phyloP scores from a whole-genome alignment of 305 asterid species.

The Ajuga reptans region DNA sequence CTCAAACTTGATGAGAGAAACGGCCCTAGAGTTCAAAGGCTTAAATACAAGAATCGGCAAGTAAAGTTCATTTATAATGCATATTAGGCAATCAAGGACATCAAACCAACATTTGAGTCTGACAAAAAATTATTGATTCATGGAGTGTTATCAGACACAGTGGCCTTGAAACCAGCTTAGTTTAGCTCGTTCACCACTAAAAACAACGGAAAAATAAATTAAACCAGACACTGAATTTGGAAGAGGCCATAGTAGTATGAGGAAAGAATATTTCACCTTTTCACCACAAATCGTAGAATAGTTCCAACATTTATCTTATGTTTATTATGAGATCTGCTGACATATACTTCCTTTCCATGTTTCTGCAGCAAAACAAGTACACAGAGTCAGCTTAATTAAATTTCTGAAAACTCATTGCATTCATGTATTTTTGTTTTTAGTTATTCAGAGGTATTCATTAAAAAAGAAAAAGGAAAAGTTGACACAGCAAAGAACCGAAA shows the following conservation, averaged over 20 bases:
- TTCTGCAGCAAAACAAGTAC: slow-evolving; percentile 25
- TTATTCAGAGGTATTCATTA: no score
- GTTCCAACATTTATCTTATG: slow-evolving; percentile 68
- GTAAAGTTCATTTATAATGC: neutral
- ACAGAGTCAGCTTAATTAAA: neutral
- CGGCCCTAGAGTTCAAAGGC: neutral
- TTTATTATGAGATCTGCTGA: slow-evolving; percentile 46
- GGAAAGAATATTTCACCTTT: slow-evolving; percentile 41
- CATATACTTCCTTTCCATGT: slow-evolving; percentile 48
- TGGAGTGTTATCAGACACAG: neutral
- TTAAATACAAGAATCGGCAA: neutral
- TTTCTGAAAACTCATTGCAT: neutral
- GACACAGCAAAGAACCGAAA: no score
- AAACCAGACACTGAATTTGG: neutral
- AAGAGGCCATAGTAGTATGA: neutral
- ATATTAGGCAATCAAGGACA: neutral
- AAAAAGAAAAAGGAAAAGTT: no score
- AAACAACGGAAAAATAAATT: neutral
- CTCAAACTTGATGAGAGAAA: neutral
- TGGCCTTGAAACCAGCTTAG: neutral
- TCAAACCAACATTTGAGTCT: neutral
- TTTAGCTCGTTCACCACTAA: neutral
- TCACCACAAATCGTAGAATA: slow-evolving; percentile 54
- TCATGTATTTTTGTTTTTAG: no score
- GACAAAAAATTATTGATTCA: neutral